A percentile compares a stretch with the other conserved stretches of the same genome.
Evolutionary conservation across 306 rosid genomes (phyloP).

Genomic region (Geum urbanum): DNA sequence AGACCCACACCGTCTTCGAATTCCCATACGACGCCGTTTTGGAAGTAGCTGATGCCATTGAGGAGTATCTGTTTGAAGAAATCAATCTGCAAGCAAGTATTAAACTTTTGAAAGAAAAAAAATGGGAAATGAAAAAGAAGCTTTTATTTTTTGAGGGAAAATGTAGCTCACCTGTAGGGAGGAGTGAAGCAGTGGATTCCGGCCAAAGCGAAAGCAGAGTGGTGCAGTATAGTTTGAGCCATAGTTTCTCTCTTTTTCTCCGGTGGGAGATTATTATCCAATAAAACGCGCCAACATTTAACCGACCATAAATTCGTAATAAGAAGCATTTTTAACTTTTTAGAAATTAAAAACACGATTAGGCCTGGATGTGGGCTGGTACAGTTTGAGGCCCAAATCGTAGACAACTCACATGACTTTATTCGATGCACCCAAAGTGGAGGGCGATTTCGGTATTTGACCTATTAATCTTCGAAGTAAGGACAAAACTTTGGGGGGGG

Average conservation of each 20-base stretch:
- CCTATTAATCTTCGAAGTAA: too few species aligned
- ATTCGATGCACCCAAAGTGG: too few species aligned
- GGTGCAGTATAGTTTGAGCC: neutral
- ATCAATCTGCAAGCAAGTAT: slow-evolving; percentile 31
- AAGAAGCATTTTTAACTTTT: too few species aligned
- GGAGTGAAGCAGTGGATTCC: slow-evolving; percentile 17
- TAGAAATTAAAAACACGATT: too few species aligned
- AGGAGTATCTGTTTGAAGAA: slow-evolving; percentile 7
- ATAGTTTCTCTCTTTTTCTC: neutral
- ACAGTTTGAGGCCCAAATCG: too few species aligned
- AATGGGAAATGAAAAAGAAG: neutral
- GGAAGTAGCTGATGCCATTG: slow-evolving; percentile 26
- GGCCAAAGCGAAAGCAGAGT: slow-evolving; percentile 15
- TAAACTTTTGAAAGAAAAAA: neutral
- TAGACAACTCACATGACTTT: too few species aligned
- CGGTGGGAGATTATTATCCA: neutral
- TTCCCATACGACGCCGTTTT: slow-evolving; percentile 30
- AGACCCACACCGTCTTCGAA: slow-evolving; percentile 76
- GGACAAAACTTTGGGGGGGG: too few species aligned
- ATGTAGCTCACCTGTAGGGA: neutral
- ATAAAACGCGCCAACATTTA: neutral
- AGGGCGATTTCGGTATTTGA: too few species aligned
- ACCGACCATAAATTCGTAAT: too few species aligned
- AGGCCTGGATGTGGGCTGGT: too few species aligned
- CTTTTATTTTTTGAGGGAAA: neutral